Conservation (phyloP, 2,329 filamentous ascomycete species). For the Cladosporium sp. region DNA sequence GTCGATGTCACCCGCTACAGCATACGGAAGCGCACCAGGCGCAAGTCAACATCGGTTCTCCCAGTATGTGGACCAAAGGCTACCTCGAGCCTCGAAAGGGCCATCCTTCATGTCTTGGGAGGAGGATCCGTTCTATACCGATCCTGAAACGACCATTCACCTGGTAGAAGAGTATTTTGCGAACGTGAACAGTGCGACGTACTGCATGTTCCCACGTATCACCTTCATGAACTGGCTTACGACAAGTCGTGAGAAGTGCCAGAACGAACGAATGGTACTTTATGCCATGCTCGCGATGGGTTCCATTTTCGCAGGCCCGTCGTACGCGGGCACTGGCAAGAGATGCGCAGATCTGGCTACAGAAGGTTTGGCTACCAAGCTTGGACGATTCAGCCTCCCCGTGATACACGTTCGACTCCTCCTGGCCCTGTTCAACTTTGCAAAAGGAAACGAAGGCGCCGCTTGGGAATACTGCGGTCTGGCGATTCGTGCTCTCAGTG, state of each 20-base stretch:
- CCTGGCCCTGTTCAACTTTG: constrained; percentile 62
- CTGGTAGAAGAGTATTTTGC: constrained; percentile 55
- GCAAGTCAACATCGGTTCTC: background rate
- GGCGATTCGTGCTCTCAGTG: constrained; percentile 57
- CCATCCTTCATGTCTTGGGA: constrained; percentile 33
- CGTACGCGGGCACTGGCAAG: constrained; percentile 38
- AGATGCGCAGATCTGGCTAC: constrained; percentile 54
- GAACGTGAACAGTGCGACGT: constrained; percentile 52
- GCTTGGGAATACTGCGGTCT: constrained; percentile 62
- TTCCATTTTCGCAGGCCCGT: constrained; percentile 51
- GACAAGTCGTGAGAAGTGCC: constrained; percentile 38
- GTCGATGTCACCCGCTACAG: constrained; percentile 23
- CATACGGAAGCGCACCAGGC: background rate
- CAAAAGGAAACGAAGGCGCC: constrained; percentile 55
- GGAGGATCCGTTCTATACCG: constrained; percentile 51
- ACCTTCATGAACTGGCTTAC: constrained; percentile 56
- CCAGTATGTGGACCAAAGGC: background rate
- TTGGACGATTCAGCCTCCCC: constrained; percentile 55
- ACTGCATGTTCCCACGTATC: constrained; percentile 53
- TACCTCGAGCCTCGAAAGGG: background rate
- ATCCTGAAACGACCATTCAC: constrained; percentile 47
- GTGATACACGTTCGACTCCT: constrained; percentile 65
- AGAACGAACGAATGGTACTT: constrained; percentile 54
- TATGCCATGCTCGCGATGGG: constrained; percentile 58
- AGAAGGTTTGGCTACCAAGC: constrained; percentile 51